phyloP scores from a whole-genome alignment of 163 green algal genomes.

The Chlamydomonas reinhardtii region DNA sequence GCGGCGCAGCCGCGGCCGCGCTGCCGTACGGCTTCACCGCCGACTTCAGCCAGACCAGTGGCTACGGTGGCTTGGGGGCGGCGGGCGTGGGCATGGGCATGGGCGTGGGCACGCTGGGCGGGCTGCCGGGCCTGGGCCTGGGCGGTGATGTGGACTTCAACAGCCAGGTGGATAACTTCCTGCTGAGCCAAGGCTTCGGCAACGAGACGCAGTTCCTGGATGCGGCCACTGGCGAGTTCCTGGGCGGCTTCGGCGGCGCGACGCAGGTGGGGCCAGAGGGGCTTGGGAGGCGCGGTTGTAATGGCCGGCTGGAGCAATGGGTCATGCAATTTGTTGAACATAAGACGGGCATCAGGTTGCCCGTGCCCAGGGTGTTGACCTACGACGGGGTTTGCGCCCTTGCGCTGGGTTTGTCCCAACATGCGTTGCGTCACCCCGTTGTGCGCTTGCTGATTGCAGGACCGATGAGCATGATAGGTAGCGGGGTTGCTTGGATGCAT shows the following conservation, averaged over 20 bases:
- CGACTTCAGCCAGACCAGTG: constrained; percentile 51
- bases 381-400: too few relatives aligned
- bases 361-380: too few relatives aligned
- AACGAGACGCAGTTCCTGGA: constrained; percentile 50
- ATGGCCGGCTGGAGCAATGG: not conserved
- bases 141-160: constrained; percentile 29
- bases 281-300: not conserved
- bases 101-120: not conserved
- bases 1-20: not conserved
- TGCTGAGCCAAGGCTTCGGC: constrained; percentile 45
- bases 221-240: constrained; percentile 43
- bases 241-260: constrained; percentile 17
- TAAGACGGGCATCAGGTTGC: too few relatives aligned
- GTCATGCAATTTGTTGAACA: too few relatives aligned
- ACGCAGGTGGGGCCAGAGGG: constrained; percentile 19
- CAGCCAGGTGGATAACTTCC: constrained; percentile 42
- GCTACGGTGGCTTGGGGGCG: not conserved
- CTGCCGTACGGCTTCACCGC: constrained; percentile 45
- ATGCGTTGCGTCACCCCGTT: too few relatives aligned
- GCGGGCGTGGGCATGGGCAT: constrained; percentile 7
- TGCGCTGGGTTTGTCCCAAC: too few relatives aligned
- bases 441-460: not conserved
- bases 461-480: not conserved
- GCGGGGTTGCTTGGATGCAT: not conserved
- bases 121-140: too few relatives aligned